Evolutionary conservation across 768 basidiomycete genomes (phyloP).

Genomic region (Clathrus columnatus): DNA sequence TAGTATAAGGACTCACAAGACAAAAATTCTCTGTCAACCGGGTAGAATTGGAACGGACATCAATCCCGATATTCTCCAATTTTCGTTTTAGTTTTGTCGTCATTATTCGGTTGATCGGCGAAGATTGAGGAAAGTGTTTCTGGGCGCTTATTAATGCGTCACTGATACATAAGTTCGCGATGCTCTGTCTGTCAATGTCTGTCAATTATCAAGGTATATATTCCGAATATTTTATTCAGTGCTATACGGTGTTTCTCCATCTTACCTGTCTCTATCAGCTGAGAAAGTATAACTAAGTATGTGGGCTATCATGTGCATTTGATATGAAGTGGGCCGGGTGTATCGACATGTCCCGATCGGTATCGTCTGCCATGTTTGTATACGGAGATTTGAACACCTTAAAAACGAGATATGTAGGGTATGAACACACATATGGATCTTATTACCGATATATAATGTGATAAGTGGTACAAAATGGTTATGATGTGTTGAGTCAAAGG

Average conservation of each 20-base stretch:
- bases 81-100: constrained; percentile 68
- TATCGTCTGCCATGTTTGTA: no score
- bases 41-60: constrained; percentile 46
- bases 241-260: constrained; percentile 83
- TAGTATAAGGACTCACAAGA: constrained; percentile 38
- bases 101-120: constrained; percentile 25
- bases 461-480: no score
- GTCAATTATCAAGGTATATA: constrained; percentile 27
- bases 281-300: no score
- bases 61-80: constrained; percentile 71
- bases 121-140: not conserved
- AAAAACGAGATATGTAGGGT: no score
- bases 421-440: no score
- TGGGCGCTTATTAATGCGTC: constrained; percentile 1
- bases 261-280: constrained; percentile 70
- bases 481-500: no score
- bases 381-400: no score
- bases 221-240: not conserved
- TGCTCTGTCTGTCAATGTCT: constrained; percentile 31
- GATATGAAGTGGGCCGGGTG: no score
- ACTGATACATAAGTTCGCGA: no score
- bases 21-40: constrained; percentile 82
- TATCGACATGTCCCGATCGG: no score
- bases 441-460: no score
- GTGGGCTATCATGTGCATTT: no score